A percentile compares a stretch with the other conserved stretches of the same genome.
phyloP scores from a whole-genome alignment of 768 basidiomycete species.

The Tricholoma sp. region DNA sequence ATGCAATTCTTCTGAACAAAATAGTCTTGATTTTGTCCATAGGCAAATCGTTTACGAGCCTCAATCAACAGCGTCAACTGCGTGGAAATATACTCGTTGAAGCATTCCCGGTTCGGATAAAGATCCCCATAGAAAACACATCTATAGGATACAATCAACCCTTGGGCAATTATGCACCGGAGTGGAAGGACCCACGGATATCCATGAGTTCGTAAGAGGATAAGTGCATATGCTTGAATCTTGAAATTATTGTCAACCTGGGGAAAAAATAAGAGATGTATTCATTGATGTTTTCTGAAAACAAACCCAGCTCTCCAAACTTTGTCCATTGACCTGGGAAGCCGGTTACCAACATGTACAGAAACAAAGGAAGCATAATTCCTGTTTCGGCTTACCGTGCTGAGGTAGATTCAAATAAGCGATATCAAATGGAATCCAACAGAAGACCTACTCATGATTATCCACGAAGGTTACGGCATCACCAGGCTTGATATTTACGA shows the following conservation, averaged over 20 bases:
- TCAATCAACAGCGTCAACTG: conserved; percentile 53
- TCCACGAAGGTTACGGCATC: conserved; percentile 91
- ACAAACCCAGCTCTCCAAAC: conserved; percentile 78
- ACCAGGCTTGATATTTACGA: conserved; percentile 62
- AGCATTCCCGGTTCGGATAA: conserved; percentile 68
- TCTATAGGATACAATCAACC: conserved; percentile 29
- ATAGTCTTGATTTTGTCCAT: conserved; percentile 63
- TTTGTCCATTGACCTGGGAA: conserved; percentile 55
- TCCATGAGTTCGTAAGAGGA: conserved; percentile 64
- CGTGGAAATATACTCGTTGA: conserved; percentile 44
- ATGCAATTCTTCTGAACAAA: conserved; percentile 56
- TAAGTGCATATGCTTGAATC: conserved; percentile 76
- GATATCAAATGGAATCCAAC: not conserved
- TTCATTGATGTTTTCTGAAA: not conserved
- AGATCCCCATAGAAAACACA: conserved; percentile 88
- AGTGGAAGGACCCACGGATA: conserved; percentile 55
- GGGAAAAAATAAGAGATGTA: not conserved
- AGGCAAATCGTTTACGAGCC: conserved; percentile 61
- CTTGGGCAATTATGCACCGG: not conserved
- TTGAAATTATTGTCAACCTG: conserved; percentile 73
- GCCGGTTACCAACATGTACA: not conserved
- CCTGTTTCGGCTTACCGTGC: conserved; percentile 47
- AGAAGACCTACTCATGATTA: conserved; percentile 72
- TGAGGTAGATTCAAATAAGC: conserved; percentile 19
- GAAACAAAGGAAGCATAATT: not conserved